Evolutionary conservation across 2,329 filamentous ascomycete genomes (phyloP), one percentile per base, ranked within the genome.

Genomic region (Phaeosphaeriaceae sp.): DNA sequence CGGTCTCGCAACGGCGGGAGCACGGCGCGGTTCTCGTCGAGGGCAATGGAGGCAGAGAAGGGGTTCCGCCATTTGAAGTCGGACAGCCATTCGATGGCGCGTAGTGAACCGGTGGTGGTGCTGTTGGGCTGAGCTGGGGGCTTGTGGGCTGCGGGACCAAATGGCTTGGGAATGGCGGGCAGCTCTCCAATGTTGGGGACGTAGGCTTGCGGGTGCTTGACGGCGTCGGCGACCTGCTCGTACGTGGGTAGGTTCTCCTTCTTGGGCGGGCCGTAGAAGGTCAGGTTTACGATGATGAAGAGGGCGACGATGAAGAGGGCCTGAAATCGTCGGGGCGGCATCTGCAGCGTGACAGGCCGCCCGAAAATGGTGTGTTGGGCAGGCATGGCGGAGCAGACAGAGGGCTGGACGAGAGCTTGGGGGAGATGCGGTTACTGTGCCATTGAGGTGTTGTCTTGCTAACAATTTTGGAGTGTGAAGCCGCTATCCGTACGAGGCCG

Each of bases 21-120:
- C 54, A 98, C 85, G 7, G 91, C 89, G 53, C 92, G 86, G 70
- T 91, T 90, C 75, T 96, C 91, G 72, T 97, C 93, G 56, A 95
- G 84, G 0, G 87, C 88, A 57, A 95, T 83, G 17, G 88, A 86
- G 45, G 89, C 93, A 19, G 93, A 97, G 76, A 97, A 98, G 2
- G 93, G 92, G 60, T 91, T 91, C 68, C 91, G 84, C 93, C 93
- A 98, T 74, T 90, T 92, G 88, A 90, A 96, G 76, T 96, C 89
- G 63, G 87, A 89, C 79, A 92, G 91, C 94, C 94, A 98, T 58
- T 88, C 89, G 33, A 90, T 89, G 60, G 90, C 91, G 50, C 89
- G 90, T 54, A 73, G 75, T 2, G 68, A 56, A 62, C 72, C 71
- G 21, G 68, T 57, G 72, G 86, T 89, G 5, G 90, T 91, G 73